Evolutionary conservation across 164 flowering plant genomes (phyloP), one percentile per base, ranked within the genome.

Genomic region (Vitis amurensis): DNA sequence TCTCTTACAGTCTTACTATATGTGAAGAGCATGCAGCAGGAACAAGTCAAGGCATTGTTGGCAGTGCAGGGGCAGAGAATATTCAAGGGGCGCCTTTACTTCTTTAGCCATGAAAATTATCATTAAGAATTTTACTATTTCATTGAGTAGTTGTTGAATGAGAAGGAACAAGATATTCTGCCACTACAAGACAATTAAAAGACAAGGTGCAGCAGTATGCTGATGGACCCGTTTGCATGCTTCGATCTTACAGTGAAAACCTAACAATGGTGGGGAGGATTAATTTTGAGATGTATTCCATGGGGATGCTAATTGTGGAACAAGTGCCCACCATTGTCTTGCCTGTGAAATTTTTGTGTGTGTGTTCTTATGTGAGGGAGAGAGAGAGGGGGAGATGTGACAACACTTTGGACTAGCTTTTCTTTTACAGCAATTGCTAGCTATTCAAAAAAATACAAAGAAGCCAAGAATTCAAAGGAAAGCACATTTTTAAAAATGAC

Each of bases 111-210:
- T 14, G n/a, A 53, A 53, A 53, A 53, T 5, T 12, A 53, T 53
- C n/a, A 13, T 27, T 4, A 13, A 59, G 14, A 27, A 11, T 14
- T 61, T 31, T 30, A 31, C 15, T 30, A n/a, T 61, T 63, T 9
- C 15, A 63, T 48, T 63, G 64, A 48, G 51, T 37, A 9, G 3
- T 9, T 15, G 44, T 44, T 47, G 48, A 2, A 37, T 37, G 44
- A 37, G 37, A 60, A 30, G 49, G 37, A 61, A 61, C 23, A 44
- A 44, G 47, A 58, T 59, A 2, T 31, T 60, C 51, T 52, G 11
- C 57, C 50, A 50, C 61, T 37, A 37, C 30, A 53, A 64, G 73
- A 76, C 79, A 76, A 64, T 70, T 55, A 68, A 31, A 64, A 66
- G 76, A 72, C 76, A 77, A 77, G 57, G 61, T 60, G 10, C 30